phyloP scores from a whole-genome alignment of 202 grass and related monocot species.

The Zoysia matrella region DNA sequence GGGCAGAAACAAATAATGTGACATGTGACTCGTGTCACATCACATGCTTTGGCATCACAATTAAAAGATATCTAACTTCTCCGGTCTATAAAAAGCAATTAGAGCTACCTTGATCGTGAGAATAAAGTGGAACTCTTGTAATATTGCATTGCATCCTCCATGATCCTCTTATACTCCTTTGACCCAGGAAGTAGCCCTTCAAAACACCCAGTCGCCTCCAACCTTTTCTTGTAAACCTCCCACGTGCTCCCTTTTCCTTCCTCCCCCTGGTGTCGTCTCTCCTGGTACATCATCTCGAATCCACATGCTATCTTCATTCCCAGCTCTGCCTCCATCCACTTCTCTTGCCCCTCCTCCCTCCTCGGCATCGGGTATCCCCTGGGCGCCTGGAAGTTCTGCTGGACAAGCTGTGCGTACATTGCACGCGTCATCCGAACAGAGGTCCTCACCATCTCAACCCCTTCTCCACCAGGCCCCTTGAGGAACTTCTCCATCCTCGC shows the following conservation, averaged over 20 bases:
- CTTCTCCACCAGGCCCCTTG: slow-evolving; percentile 48
- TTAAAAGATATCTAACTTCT: slow-evolving; percentile 12
- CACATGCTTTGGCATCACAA: not conserved
- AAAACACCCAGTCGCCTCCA: slow-evolving; percentile 79
- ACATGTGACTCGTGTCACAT: not conserved
- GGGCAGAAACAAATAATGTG: slow-evolving; percentile 8
- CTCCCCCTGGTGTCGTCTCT: slow-evolving; percentile 55
- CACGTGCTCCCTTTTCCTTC: slow-evolving; percentile 83
- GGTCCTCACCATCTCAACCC: slow-evolving; percentile 73
- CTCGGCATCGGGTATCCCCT: slow-evolving; percentile 78
- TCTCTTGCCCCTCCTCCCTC: slow-evolving; percentile 67
- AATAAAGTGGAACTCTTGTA: slow-evolving; percentile 82
- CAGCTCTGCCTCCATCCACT: slow-evolving; percentile 78
- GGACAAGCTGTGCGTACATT: slow-evolving; percentile 90
- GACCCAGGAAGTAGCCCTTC: slow-evolving; percentile 80
- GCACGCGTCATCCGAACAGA: slow-evolving; percentile 72
- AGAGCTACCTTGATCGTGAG: slow-evolving; percentile 62
- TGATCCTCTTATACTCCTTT: slow-evolving; percentile 78
- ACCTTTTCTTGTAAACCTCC: slow-evolving; percentile 78
- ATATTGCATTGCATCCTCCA: slow-evolving; percentile 74
- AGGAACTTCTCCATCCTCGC: slow-evolving; percentile 87
- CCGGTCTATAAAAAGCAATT: not conserved
- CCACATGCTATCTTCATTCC: slow-evolving; percentile 94
- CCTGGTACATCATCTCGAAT: slow-evolving; percentile 99
- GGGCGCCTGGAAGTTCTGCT: slow-evolving; percentile 92